phyloP scores from a whole-genome alignment of 1,284 basidiomycete genomes.

The Heliocybe sulcata region DNA sequence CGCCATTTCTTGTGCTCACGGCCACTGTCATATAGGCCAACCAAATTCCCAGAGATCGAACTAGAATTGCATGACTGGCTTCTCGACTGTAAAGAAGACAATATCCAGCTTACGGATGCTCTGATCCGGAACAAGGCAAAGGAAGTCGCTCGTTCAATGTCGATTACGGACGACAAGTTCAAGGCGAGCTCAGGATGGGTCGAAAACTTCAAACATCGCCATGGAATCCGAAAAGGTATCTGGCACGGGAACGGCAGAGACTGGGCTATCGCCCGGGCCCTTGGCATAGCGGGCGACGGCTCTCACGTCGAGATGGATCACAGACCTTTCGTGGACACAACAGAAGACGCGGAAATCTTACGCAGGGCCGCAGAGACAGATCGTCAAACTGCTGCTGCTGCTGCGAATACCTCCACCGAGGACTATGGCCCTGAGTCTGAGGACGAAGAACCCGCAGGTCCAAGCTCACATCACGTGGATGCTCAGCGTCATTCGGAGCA shows the following conservation, averaged over 20 bases:
- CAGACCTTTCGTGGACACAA: too few relatives aligned
- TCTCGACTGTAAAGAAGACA: constrained; percentile 38
- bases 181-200: constrained; percentile 89
- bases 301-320: background rate
- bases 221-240: constrained; percentile 61
- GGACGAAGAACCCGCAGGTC: background rate
- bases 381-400: background rate
- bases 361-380: background rate
- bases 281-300: constrained; percentile 5
- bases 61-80: constrained; percentile 56
- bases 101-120: constrained; percentile 58
- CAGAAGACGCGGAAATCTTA: too few relatives aligned
- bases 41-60: constrained; percentile 78
- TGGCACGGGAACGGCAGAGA: constrained; percentile 38
- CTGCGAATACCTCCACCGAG: background rate
- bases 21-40: constrained; percentile 37
- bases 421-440: constrained; percentile 3
- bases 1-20: constrained; percentile 8
- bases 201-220: constrained; percentile 84
- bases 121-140: constrained; percentile 68
- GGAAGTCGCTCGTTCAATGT: constrained; percentile 51
- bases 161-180: constrained; percentile 67
- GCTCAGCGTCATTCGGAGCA: background rate
- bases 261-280: constrained; percentile 20
- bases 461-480: background rate